These are phyloP conservation scores for Mycena citricolor DNA, from an alignment of 1,284 basidiomycete genomes.

Conservation along the genomic window DNA sequence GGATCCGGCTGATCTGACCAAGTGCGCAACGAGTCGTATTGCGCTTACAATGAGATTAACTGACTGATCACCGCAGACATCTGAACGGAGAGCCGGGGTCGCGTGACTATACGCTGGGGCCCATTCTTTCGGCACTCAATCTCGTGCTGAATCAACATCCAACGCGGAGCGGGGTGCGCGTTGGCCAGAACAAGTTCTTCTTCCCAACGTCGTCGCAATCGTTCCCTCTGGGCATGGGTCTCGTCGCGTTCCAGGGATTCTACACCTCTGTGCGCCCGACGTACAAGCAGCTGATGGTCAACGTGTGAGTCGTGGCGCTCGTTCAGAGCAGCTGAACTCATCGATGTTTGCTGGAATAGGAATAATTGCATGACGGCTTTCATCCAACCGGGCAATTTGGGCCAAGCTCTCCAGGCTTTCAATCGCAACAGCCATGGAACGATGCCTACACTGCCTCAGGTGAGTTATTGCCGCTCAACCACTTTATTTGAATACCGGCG, in stretches of 20 bases:
- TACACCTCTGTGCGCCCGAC: conserved; percentile 65
- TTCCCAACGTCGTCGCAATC: conserved; percentile 38
- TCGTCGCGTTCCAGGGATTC: conserved; percentile 65
- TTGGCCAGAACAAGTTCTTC: conserved; percentile 65
- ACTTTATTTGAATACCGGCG: neutral
- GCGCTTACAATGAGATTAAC: conserved; percentile 6
- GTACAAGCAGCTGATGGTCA: conserved; percentile 68
- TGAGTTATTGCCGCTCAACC: neutral
- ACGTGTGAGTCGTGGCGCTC: conserved; percentile 43
- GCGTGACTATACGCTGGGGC: conserved; percentile 48
- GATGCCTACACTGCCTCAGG: conserved; percentile 42
- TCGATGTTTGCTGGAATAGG: conserved; percentile 24
- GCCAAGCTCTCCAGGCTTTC: conserved; percentile 53
- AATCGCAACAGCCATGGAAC: conserved; percentile 40
- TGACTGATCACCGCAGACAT: conserved; percentile 41
- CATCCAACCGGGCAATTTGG: conserved; percentile 60
- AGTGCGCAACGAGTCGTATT: conserved; percentile 47
- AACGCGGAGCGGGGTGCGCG: conserved; percentile 50
- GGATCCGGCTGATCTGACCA: conserved; percentile 40
- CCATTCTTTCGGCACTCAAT: conserved; percentile 63
- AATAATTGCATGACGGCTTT: conserved; percentile 76
- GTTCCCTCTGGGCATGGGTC: conserved; percentile 42
- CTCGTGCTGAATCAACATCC: conserved; percentile 63
- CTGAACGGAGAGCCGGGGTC: conserved; percentile 44
- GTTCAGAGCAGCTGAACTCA: conserved; percentile 1